Conservation (phyloP, 2,329 filamentous ascomycete genomes). For the Sporothrix protearum region DNA sequence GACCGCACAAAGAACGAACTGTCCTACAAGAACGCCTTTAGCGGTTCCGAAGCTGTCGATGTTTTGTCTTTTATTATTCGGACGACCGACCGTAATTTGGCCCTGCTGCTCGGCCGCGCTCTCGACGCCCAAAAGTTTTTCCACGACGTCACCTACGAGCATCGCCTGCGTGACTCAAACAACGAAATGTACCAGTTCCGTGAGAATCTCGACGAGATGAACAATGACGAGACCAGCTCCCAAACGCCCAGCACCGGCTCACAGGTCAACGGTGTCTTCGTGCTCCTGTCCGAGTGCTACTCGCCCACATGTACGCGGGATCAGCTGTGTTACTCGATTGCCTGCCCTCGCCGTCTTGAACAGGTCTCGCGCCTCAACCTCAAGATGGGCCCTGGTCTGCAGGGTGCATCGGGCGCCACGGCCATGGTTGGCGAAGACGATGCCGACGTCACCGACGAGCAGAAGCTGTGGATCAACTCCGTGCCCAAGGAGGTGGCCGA, state of each 20-base stretch:
- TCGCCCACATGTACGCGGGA: conserved; percentile 95
- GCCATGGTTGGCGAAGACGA: conserved; percentile 71
- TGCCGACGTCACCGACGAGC: conserved; percentile 79
- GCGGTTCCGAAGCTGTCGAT: conserved; percentile 91
- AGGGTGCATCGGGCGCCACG: conserved; percentile 55
- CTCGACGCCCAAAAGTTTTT: conserved; percentile 98
- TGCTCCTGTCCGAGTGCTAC: conserved; percentile 93
- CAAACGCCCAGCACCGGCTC: conserved; percentile 11
- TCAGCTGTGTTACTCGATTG: conserved; percentile 95
- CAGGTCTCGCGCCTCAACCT: conserved; percentile 92
- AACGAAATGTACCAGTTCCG: conserved; percentile 96
- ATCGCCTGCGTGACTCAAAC: conserved; percentile 87
- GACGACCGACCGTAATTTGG: conserved; percentile 92
- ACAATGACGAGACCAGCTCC: conserved; percentile 63
- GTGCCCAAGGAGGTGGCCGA: conserved; percentile 94
- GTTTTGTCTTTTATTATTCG: conserved; percentile 95
- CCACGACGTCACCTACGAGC: conserved; percentile 97
- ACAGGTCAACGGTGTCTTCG: conserved; percentile 88
- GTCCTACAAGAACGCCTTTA: conserved; percentile 96
- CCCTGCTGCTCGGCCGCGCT: conserved; percentile 82
- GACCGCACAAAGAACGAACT: conserved; percentile 95
- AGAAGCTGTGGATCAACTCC: conserved; percentile 99
- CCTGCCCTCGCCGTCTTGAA: conserved; percentile 86
- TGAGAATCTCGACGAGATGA: conserved; percentile 87
- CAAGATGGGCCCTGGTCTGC: conserved; percentile 85